These are phyloP conservation scores for Eucalyptus brandiana DNA, from an alignment of 345 rosid species.

Conservation along the genomic window DNA sequence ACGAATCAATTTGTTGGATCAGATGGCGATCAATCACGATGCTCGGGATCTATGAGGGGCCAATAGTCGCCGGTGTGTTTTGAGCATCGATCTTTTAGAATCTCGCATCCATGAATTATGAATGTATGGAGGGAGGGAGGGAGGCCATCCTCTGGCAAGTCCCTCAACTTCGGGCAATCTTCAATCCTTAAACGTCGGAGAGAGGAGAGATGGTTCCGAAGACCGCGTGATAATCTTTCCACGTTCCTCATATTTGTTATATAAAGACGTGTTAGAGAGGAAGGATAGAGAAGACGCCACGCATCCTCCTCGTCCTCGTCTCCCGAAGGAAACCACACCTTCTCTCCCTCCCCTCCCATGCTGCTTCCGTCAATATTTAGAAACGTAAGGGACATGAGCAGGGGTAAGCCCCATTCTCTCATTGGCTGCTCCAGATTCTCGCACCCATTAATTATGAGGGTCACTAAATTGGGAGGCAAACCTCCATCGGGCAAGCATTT, in stretches of 20 bases:
- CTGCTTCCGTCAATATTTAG: fast-evolving
- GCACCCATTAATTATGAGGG: fast-evolving
- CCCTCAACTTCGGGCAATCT: neutral
- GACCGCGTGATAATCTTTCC: neutral
- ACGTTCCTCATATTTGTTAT: neutral
- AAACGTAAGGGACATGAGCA: fast-evolving
- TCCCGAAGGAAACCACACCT: neutral
- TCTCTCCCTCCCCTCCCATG: neutral
- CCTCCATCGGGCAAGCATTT: no score
- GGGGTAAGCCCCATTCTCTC: no score
- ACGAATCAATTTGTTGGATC: no score
- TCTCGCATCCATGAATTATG: no score
- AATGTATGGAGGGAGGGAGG: neutral
- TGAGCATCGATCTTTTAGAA: no score
- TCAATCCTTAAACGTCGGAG: fast-evolving
- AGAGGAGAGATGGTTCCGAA: neutral
- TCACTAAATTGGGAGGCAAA: no score
- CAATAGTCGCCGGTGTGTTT: no score
- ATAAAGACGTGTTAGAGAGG: fast-evolving
- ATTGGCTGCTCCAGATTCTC: no score
- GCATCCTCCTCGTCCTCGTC: neutral
- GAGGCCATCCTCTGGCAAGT: neutral
- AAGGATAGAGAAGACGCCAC: neutral
- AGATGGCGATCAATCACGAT: no score
- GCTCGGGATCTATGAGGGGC: no score